phyloP scores from a whole-genome alignment of 1,139 yeast genomes.

The Zygoascus hellenicus region DNA sequence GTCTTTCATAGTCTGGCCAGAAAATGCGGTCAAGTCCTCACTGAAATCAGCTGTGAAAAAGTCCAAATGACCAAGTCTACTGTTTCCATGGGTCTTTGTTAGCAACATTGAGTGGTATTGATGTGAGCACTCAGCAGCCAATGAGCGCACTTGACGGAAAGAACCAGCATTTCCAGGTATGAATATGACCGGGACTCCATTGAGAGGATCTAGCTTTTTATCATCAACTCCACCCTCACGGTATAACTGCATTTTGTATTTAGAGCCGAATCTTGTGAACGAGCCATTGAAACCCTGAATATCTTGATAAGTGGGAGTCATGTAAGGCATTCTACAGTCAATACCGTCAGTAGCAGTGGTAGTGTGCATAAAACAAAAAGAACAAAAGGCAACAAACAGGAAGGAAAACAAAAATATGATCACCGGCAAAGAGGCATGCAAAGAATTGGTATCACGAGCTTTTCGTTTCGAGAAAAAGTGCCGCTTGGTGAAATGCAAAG shows the following conservation, averaged over 20 bases:
- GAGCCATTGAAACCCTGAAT: conserved; percentile 60
- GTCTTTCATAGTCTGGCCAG: conserved; percentile 86
- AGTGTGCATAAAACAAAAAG: conserved; percentile 6
- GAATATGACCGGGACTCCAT: conserved; percentile 73
- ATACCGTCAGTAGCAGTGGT: conserved; percentile 15
- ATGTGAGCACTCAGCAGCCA: conserved; percentile 65
- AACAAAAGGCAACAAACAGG: conserved; percentile 8
- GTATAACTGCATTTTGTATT: conserved; percentile 69
- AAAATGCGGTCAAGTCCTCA: conserved; percentile 95
- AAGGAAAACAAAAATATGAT: conserved; percentile 11
- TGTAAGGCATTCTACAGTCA: conserved; percentile 27
- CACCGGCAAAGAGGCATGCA: not conserved
- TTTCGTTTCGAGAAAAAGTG: not conserved
- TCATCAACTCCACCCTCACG: conserved; percentile 38
- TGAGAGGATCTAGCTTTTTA: conserved; percentile 34
- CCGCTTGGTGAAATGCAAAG: not conserved
- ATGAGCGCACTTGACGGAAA: conserved; percentile 69
- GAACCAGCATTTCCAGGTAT: conserved; percentile 91
- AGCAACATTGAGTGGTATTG: conserved; percentile 35
- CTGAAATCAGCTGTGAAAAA: conserved; percentile 89
- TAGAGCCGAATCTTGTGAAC: conserved; percentile 63
- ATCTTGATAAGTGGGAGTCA: conserved; percentile 63
- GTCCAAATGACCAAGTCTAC: conserved; percentile 44
- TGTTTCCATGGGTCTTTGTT: conserved; percentile 22
- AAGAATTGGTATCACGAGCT: conserved; percentile 1